Conservation (phyloP, 2,329 filamentous ascomycete genomes). For the Cordyceps militaris region DNA sequence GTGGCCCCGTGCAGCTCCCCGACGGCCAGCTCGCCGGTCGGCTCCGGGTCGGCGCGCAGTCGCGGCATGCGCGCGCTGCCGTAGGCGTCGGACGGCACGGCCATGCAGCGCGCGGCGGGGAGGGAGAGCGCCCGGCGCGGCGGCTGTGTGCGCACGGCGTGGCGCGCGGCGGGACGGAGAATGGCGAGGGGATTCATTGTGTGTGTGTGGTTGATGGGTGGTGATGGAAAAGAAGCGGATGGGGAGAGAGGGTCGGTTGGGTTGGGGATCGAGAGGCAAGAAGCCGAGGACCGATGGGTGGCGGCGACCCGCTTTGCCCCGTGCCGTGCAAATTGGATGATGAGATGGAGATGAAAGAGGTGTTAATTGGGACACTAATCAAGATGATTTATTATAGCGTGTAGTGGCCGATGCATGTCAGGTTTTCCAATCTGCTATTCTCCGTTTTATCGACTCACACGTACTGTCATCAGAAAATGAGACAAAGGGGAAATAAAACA, state of each 20-base stretch:
- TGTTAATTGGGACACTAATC: no score
- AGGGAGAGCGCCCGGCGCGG: constrained; percentile 18
- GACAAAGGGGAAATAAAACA: no score
- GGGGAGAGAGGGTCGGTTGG: not conserved
- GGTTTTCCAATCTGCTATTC: no score
- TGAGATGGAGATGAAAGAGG: no score
- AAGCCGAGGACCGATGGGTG: constrained; percentile 1
- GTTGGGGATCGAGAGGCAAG: not conserved
- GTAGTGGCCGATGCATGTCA: no score
- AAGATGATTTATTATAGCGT: no score
- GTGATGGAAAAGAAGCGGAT: not conserved
- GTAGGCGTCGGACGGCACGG: constrained; percentile 16
- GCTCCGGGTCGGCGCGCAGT: constrained; percentile 13
- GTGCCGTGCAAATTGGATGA: not conserved
- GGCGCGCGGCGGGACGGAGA: constrained; percentile 18
- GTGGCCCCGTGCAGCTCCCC: constrained; percentile 81
- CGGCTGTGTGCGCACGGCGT: constrained; percentile 12
- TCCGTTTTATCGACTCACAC: no score
- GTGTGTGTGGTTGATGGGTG: not conserved
- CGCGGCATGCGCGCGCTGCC: constrained; percentile 22
- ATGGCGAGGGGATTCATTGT: constrained; percentile 12
- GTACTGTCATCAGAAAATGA: no score
- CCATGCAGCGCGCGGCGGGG: constrained; percentile 10
- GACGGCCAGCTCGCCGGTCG: constrained; percentile 59
- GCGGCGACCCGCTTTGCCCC: not conserved